A percentile compares a stretch with the other conserved stretches of the same genome.
phyloP scores from a whole-genome alignment of 305 asterid species.

The Salvia sclarea region DNA sequence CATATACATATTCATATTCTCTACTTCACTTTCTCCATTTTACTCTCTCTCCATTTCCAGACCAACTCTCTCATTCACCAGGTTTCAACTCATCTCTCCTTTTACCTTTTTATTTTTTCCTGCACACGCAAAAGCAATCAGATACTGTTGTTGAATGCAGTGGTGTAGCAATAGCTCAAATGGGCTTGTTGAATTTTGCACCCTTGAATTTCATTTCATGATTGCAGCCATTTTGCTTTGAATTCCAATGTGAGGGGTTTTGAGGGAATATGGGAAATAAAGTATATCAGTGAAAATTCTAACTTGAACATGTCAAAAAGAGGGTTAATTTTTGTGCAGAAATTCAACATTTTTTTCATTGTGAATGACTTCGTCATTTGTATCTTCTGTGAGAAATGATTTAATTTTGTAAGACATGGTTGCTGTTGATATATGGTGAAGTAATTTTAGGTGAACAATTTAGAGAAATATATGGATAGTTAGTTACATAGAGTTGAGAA shows the following conservation, averaged over 20 bases:
- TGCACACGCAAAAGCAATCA: background rate
- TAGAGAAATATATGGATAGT: no score
- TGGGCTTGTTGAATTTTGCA: constrained; percentile 29
- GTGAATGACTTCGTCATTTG: background rate
- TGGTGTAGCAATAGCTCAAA: background rate
- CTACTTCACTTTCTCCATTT: constrained; percentile 10
- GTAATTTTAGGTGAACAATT: no score
- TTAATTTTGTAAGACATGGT: no score
- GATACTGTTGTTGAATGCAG: background rate
- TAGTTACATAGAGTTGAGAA: background rate
- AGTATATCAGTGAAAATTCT: no score
- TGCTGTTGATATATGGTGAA: no score
- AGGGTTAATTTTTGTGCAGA: background rate
- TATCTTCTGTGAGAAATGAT: no score
- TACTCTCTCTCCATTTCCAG: background rate
- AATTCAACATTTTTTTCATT: background rate
- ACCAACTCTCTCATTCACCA: constrained; percentile 8
- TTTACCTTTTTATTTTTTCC: background rate
- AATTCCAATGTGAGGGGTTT: no score
- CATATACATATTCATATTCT: no score
- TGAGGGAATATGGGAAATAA: no score
- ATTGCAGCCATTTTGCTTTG: no score
- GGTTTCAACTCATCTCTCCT: constrained; percentile 22
- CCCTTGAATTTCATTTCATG: background rate
- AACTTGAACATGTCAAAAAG: no score